These are phyloP conservation scores for Vachellia collinsii DNA, from an alignment of 306 rosid genomes.

Conservation along the genomic window DNA sequence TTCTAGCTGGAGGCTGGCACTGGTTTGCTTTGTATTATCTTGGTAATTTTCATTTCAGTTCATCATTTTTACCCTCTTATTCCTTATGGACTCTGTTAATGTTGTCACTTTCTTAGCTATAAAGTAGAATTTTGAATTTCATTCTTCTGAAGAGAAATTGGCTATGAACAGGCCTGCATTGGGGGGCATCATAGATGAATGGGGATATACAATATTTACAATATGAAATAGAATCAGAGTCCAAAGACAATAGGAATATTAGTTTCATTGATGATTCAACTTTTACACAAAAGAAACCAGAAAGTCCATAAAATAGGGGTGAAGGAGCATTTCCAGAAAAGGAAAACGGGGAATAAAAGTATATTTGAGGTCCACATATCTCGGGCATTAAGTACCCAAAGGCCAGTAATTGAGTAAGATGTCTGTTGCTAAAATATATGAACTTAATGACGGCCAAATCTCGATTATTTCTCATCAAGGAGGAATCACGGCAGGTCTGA, in stretches of 20 bases:
- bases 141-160: conserved; percentile 11
- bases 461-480: neutral
- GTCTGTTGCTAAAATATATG: neutral
- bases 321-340: neutral
- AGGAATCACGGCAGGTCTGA: neutral
- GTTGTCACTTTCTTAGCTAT: conserved; percentile 1
- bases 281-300: neutral
- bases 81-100: conserved; percentile 20
- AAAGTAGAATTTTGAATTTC: neutral
- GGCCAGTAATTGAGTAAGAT: neutral
- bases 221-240: neutral
- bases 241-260: neutral
- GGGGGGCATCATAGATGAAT: neutral
- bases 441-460: neutral
- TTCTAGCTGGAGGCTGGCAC: conserved; percentile 66
- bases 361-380: neutral
- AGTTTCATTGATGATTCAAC: neutral
- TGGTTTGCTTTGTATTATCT: conserved; percentile 73
- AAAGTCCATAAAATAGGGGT: neutral
- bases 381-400: neutral
- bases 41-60: conserved; percentile 56
- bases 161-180: conserved; percentile 1
- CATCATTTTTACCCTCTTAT: neutral
- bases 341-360: neutral
- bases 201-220: neutral